These are phyloP conservation scores for Solanum lycopersicoides DNA, from an alignment of 257 asterid species.

Conservation along the genomic window DNA sequence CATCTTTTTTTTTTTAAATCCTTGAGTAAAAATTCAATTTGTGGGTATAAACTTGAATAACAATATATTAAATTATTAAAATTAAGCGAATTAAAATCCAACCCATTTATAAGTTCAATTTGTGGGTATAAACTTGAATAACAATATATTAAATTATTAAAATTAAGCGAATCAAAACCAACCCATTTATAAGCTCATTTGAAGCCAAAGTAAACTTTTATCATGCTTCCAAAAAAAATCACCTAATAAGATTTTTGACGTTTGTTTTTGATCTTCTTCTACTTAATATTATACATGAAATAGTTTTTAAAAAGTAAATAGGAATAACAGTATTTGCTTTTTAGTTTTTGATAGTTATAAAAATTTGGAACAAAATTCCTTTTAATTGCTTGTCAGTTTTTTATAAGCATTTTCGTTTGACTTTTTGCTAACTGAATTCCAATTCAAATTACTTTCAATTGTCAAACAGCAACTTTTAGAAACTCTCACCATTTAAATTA, in stretches of 20 bases:
- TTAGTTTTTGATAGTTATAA: background rate
- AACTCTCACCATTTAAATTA: background rate
- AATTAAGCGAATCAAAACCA: background rate
- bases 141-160: too few relatives aligned
- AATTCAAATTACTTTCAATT: background rate
- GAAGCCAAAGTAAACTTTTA: too few relatives aligned
- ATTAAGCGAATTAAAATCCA: too few relatives aligned
- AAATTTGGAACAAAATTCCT: background rate
- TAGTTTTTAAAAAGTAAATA: background rate
- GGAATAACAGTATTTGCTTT: background rate
- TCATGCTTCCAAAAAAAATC: background rate
- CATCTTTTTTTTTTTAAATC: too few relatives aligned
- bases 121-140: too few relatives aligned
- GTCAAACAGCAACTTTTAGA: background rate
- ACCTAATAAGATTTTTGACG: background rate
- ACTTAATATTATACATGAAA: background rate
- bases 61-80: too few relatives aligned
- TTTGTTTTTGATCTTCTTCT: background rate
- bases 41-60: too few relatives aligned
- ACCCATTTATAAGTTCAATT: background rate
- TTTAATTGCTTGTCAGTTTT: background rate
- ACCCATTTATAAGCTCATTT: background rate
- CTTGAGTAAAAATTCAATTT: too few relatives aligned
- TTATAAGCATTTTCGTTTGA: background rate
- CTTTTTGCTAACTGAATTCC: background rate